Conservation (phyloP, 345 rosid genomes). For the Ailanthus altissimus region DNA sequence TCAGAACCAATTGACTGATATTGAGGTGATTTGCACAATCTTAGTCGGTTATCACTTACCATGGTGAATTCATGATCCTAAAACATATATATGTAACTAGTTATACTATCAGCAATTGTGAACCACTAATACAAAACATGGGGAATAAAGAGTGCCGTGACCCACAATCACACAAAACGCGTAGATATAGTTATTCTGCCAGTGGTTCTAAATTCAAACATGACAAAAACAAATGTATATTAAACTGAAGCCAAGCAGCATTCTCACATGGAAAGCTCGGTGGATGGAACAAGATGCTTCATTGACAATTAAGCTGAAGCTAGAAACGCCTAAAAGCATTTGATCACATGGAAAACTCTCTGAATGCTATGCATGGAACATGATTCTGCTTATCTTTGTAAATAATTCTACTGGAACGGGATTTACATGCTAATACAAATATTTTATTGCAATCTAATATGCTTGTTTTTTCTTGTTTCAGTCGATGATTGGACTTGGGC, state of each 20-base stretch:
- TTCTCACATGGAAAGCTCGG: not conserved
- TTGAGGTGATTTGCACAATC: not conserved
- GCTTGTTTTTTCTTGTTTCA: slow-evolving; percentile 27
- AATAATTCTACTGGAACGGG: not conserved
- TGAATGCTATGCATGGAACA: not conserved
- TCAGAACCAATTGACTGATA: no score
- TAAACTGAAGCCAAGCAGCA: not conserved
- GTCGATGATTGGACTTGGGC: slow-evolving; percentile 73
- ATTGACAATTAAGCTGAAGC: not conserved
- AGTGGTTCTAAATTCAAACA: not conserved
- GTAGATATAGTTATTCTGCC: not conserved
- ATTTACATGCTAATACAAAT: no score
- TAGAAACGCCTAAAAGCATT: not conserved
- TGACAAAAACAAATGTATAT: not conserved
- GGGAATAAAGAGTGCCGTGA: not conserved
- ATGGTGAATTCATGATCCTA: no score
- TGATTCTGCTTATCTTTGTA: not conserved
- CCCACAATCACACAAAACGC: no score
- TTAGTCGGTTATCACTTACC: not conserved
- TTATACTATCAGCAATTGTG: no score
- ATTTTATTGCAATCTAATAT: not conserved
- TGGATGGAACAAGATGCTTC: not conserved
- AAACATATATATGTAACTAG: not conserved
- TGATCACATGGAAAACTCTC: not conserved
- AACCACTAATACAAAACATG: not conserved